Conservation (phyloP, 495 filamentous ascomycete genomes). For the Xylaria cubensis region DNA sequence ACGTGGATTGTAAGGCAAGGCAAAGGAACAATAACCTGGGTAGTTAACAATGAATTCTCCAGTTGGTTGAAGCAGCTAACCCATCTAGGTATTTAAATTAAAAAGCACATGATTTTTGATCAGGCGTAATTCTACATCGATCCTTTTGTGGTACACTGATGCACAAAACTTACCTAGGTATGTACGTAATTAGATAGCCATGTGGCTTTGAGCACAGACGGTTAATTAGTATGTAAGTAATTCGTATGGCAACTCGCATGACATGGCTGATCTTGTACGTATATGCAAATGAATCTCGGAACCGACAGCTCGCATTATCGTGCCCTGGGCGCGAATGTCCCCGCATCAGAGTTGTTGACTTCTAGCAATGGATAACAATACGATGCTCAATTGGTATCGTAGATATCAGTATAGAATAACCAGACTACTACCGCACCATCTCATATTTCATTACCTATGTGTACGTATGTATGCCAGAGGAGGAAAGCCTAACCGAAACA, state of each 20-base stretch:
- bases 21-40: constrained; percentile 5
- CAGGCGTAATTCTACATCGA: neutral
- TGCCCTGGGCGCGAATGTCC: too few relatives aligned
- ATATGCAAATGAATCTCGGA: neutral
- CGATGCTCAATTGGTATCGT: neutral
- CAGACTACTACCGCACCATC: neutral
- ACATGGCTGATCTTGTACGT: constrained; percentile 1
- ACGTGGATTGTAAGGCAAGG: neutral
- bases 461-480: neutral
- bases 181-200: neutral
- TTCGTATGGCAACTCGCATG: neutral
- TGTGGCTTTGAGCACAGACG: constrained; percentile 8
- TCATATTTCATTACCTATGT: neutral
- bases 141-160: neutral
- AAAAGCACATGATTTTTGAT: neutral
- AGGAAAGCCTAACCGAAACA: neutral
- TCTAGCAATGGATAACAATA: neutral
- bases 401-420: neutral
- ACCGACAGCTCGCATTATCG: constrained; percentile 2
- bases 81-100: too few relatives aligned
- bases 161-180: neutral
- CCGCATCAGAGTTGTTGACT: neutral
- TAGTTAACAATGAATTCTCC: neutral
- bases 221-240: neutral
- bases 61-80: neutral